phyloP scores from a whole-genome alignment of 805 yeast species.

The Lachancea quebecensis region DNA sequence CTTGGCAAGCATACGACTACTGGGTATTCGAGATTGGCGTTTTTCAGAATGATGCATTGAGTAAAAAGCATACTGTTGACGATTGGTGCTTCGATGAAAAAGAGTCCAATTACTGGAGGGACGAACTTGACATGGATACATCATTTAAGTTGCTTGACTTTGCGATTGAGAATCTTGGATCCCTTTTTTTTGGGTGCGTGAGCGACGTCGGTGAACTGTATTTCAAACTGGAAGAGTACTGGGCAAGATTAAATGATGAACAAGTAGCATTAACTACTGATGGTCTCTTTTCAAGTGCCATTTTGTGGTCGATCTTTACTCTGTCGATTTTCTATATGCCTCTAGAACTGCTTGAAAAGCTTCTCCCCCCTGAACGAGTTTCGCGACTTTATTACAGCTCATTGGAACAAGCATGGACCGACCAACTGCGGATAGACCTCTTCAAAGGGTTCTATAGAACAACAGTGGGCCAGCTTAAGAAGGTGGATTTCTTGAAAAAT shows the following conservation, averaged over 20 bases:
- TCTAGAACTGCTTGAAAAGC: conserved; percentile 1
- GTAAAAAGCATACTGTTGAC: background rate
- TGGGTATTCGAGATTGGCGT: conserved; percentile 25
- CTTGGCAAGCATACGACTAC: conserved; percentile 27
- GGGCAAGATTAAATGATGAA: conserved; percentile 16
- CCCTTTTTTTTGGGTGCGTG: conserved; percentile 27
- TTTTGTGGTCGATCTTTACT: conserved; percentile 28
- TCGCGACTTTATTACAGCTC: no score
- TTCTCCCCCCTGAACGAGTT: no score
- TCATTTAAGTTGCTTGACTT: conserved; percentile 24
- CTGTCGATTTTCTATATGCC: conserved; percentile 27
- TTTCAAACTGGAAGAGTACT: conserved; percentile 18
- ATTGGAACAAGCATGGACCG: conserved; percentile 10
- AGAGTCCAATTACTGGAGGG: conserved; percentile 14
- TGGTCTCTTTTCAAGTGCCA: conserved; percentile 21
- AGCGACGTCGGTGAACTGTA: conserved; percentile 28
- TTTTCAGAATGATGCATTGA: conserved; percentile 12
- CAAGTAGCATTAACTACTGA: conserved; percentile 12
- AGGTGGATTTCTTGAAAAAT: conserved; percentile 15
- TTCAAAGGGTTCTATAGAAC: conserved; percentile 14
- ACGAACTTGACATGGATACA: conserved; percentile 13
- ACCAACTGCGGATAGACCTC: conserved; percentile 12
- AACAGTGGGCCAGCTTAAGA: conserved; percentile 14
- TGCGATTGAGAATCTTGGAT: conserved; percentile 28
- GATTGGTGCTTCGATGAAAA: background rate